Evolutionary conservation across 768 basidiomycete genomes (phyloP), one percentile per base, ranked within the genome.

Genomic region (Termitomyces sp.): DNA sequence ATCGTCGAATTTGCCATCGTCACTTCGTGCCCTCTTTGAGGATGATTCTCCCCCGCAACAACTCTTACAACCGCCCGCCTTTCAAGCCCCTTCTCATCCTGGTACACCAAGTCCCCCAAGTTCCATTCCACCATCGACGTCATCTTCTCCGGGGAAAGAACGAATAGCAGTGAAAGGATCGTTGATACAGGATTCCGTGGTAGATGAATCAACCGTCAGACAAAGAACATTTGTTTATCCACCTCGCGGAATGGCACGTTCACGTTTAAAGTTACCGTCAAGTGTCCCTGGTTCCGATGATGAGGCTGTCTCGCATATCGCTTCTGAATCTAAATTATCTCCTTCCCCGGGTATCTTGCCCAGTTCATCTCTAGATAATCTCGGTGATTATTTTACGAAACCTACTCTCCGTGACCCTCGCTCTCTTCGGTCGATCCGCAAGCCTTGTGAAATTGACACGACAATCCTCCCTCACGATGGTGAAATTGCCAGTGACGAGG

Each of bases 21-120:
- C 91, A 0, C 76, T 95, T 3, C 88, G 93, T 0, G 76, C 79
- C 37, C 76, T 97, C 10, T 97, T 97, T 69, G 89, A 90, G 56
- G 82, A 85, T 45, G 82, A 79, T 16, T 65, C 69, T n/a, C 53
- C 63, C 20, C 22, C 70, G 7, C 68, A 73, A 7, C 80, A 82
- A 42, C 68, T 76, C 1, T 73, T 80, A 62, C 81, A 78, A 26
- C 68, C 78, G 13, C 74, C 80, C 26, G 64, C 68, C 6, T 72
- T 77, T 52, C 69, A 61, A 57, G 60, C 52, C 20, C 53, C 63
- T 63, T 51, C 64, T 68, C n/a, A 61, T 67, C 40, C 65, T 53
- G 65, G 58, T 49, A 57, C 66, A 62, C 69, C 67, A 1, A 70
- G 62, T 46, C 62, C 71, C 5, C 64, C 68, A 54, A 34, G 60